These are phyloP conservation scores for Oxytropis ochrocephala DNA, from an alignment of 306 rosid genomes.

Conservation along the genomic window DNA sequence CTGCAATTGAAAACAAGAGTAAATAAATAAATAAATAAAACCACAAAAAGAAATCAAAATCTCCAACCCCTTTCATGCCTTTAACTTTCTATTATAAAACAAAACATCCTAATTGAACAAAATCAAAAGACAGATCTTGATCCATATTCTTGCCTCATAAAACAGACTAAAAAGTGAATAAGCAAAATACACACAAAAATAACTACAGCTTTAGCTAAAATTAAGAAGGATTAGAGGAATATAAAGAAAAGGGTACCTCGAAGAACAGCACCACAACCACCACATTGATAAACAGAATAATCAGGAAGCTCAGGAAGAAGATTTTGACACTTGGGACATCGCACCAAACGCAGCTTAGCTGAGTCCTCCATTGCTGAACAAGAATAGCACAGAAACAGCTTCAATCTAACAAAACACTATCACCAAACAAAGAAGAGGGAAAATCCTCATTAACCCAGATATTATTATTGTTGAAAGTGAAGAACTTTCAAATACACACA, in stretches of 20 bases:
- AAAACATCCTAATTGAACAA: neutral
- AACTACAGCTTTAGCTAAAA: neutral
- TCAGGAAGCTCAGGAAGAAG: constrained; percentile 85
- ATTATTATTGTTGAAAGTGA: neutral
- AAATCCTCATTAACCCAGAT: neutral
- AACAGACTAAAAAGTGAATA: neutral
- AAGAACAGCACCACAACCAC: constrained; percentile 90
- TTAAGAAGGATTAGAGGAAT: neutral
- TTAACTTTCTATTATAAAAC: neutral
- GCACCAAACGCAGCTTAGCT: constrained; percentile 53
- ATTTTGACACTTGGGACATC: constrained; percentile 95
- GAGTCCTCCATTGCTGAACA: constrained; percentile 60
- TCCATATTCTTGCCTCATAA: neutral
- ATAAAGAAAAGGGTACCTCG: constrained; percentile 47
- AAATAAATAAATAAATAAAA: neutral
- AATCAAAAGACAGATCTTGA: neutral
- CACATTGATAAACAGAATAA: constrained; percentile 86
- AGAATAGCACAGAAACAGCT: neutral
- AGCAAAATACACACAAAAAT: neutral
- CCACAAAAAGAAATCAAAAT: constrained; percentile 14
- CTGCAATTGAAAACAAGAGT: constrained; percentile 37
- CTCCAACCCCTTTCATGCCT: constrained; percentile 17
- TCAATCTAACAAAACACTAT: constrained; percentile 27
- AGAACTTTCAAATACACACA: constrained; percentile 11
- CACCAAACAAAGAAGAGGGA: constrained; percentile 1